These are phyloP conservation scores for Sisymbrium altissimum DNA, from an alignment of 345 rosid genomes.

Conservation along the genomic window DNA sequence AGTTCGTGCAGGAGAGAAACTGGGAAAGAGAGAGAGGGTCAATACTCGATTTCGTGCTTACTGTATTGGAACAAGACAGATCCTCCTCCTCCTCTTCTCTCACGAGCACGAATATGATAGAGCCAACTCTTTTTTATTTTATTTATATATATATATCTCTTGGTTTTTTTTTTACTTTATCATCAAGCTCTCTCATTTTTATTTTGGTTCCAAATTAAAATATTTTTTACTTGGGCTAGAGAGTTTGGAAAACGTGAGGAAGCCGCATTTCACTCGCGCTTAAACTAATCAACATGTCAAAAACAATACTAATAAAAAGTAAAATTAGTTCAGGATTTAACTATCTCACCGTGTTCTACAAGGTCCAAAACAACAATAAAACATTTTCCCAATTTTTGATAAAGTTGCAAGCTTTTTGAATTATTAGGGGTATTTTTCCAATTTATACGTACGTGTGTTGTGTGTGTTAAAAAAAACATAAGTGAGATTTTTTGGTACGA, in stretches of 20 bases:
- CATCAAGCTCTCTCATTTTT: background rate
- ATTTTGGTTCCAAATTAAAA: background rate
- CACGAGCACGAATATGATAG: background rate
- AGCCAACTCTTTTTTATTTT: background rate
- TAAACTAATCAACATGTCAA: background rate
- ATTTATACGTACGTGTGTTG: no score
- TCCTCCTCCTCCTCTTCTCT: background rate
- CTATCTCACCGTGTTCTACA: background rate
- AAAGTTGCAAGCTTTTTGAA: no score
- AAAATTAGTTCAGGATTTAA: background rate
- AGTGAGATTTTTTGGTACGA: no score
- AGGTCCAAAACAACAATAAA: background rate
- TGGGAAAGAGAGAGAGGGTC: slow-evolving; percentile 14
- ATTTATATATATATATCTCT: background rate
- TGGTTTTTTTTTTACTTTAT: background rate
- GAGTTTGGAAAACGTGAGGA: slow-evolving; percentile 1
- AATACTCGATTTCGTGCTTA: slow-evolving; percentile 17
- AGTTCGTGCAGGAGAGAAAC: slow-evolving; percentile 11
- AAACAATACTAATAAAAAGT: no score
- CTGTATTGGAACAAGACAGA: slow-evolving; percentile 5
- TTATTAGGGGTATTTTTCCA: no score
- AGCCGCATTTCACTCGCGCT: background rate
- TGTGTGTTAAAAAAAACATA: no score
- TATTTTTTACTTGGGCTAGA: slow-evolving; percentile 5
- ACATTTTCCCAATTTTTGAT: no score